phyloP scores from a whole-genome alignment of 331 rosid species.

The Pyracantha coccinea region DNA sequence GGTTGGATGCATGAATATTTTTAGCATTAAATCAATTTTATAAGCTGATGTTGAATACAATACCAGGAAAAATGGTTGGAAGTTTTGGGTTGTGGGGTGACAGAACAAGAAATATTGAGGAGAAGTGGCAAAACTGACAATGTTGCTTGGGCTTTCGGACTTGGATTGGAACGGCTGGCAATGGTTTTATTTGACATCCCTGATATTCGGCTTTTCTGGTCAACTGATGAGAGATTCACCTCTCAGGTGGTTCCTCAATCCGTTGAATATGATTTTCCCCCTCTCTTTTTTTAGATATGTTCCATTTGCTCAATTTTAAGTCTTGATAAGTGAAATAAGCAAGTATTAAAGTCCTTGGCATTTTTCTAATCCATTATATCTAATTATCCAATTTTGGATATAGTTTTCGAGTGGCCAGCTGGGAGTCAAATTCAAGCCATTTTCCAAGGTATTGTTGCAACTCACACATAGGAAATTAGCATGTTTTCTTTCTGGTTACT shows the following conservation, averaged over 20 bases:
- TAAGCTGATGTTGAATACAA: neutral
- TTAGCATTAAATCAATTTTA: neutral
- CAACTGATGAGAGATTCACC: constrained; percentile 83
- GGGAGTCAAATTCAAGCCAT: constrained; percentile 82
- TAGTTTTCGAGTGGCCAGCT: constrained; percentile 75
- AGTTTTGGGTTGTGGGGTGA: constrained; percentile 97
- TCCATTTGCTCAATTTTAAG: neutral
- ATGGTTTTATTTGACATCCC: constrained; percentile 99
- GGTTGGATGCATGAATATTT: neutral
- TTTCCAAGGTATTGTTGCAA: constrained; percentile 72
- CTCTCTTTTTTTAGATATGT: neutral
- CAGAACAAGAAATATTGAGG: constrained; percentile 85
- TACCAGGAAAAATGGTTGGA: constrained; percentile 88
- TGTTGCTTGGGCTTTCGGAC: constrained; percentile 99
- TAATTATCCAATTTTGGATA: constrained; percentile 19
- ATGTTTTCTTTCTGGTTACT: neutral
- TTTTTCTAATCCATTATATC: neutral
- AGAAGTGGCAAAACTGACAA: constrained; percentile 64
- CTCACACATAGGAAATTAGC: neutral
- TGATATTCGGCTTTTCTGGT: constrained; percentile 95
- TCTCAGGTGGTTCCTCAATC: constrained; percentile 63
- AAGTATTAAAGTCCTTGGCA: neutral
- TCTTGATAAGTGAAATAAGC: constrained; percentile 2
- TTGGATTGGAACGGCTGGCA: constrained; percentile 93
- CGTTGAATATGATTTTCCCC: constrained; percentile 9